Base-by-base conservation (phyloP, 1,139 yeast genomes). In the Yamadazyma atmosphaerica region DNA sequence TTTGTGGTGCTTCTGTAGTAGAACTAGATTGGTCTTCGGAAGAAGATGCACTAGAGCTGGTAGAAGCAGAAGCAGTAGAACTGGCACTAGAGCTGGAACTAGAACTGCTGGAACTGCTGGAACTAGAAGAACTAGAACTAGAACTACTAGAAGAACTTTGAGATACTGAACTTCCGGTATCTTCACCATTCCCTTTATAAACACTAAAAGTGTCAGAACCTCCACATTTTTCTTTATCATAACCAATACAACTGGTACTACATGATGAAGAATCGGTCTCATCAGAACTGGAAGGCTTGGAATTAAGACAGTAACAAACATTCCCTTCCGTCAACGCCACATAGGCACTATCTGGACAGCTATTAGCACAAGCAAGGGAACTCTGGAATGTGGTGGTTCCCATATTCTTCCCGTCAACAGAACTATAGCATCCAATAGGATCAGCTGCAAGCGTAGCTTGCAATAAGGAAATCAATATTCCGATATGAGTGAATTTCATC, bases 301-400 rank as follows among this genome's bases (percentile, higher is more conserved):
- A 47, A 43, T 63, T 54, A 43, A 90, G 86, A 60, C 96, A 87
- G 54, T 68, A 78, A 61, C 96, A 87, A 15, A 64, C 60, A 37
- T 65, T 56, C 29, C 88, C 90, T 30, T 72, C 54, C 13, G 64
- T 61, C 33, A 83, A 50, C 6, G 92, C 95, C 50, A 81, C 74
- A 50, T 78, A 83, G 3, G 79, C 63, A 41, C 63, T 69, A 18
- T 63, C 59, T 4, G 74, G 58, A 58, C 90, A 83, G 33, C 54
- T 49, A 0, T 39, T 34, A 3, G 71, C 49, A 58, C 90, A 83
- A 40, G 65, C 57, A 5, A 68, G 61, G 1, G 81, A 67, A 1
- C 81, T 60, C 51, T 82, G 87, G 46, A 56, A 82, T 21, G 42
- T 52, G 39, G 68, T 65, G 3, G 61, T 47, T 1, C 81, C 78